These are phyloP conservation scores for Rutstroemia sp. DNA, from an alignment of 2,329 filamentous ascomycete genomes.

Conservation along the genomic window DNA sequence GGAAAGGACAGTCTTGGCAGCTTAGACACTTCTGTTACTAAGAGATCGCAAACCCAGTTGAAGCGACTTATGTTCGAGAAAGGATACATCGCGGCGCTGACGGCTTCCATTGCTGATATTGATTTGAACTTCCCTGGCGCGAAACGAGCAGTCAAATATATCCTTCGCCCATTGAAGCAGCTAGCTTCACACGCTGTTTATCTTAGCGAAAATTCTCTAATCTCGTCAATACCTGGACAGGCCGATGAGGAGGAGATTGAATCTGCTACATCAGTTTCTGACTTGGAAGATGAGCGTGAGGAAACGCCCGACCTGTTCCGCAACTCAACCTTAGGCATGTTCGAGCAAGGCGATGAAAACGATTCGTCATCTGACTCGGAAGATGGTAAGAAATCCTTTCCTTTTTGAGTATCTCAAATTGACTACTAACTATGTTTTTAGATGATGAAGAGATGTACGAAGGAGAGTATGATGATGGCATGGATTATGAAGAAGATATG, in stretches of 20 bases:
- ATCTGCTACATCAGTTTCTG: constrained; percentile 81
- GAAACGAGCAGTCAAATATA: constrained; percentile 93
- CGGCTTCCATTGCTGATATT: constrained; percentile 87
- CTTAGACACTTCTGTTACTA: constrained; percentile 29
- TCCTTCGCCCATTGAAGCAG: constrained; percentile 79
- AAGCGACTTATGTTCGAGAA: constrained; percentile 98
- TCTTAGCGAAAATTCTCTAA: constrained; percentile 63
- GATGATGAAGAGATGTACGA: constrained; percentile 92
- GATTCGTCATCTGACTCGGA: constrained; percentile 67
- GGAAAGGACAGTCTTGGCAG: constrained; percentile 61
- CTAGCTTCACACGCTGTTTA: constrained; percentile 82
- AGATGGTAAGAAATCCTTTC: constrained; percentile 41
- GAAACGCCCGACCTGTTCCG: constrained; percentile 96
- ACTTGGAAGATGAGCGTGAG: constrained; percentile 77
- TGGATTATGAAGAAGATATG: constrained; percentile 85
- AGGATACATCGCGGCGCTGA: constrained; percentile 83
- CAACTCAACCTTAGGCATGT: constrained; percentile 91
- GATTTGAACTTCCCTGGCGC: constrained; percentile 91
- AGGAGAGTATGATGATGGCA: constrained; percentile 80
- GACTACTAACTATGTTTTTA: constrained; percentile 33
- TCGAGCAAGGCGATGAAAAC: constrained; percentile 74
- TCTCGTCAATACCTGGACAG: constrained; percentile 58
- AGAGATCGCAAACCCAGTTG: constrained; percentile 70
- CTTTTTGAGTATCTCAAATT: neutral
- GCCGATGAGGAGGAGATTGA: constrained; percentile 82